Evolutionary conservation across 1,284 basidiomycete genomes (phyloP), one percentile per base, ranked within the genome.

Genomic region (Wolfiporia cocos): DNA sequence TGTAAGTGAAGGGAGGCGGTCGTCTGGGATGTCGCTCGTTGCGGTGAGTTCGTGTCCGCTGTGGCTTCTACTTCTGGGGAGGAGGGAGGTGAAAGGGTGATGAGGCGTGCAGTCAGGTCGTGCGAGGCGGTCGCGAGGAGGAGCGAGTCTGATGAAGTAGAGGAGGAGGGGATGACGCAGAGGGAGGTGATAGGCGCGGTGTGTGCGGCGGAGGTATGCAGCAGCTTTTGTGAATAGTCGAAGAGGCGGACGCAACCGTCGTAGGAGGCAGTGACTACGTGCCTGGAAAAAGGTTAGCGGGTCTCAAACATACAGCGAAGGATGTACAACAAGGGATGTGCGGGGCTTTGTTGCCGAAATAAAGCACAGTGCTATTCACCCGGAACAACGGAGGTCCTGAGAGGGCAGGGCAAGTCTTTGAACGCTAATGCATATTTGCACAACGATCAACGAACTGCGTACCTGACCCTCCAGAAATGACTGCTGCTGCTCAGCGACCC

Each of bases 91-190:
- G 59, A 68, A 28, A 88, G 49, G 43, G 68, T 70, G 15, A 76
- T 83, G 33, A 91, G 66, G 39, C 77, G 80, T 0, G 76, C 76
- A 0, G 85, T 83, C 30, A 91, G 77, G 61, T 97, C 93, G 41
- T 86, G 85, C 35, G 93, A 92, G 1, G 87, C 81, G 28, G 79
- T 92, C 1, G 85, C 90, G 26, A 94, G 64, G 30, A 86, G 45
- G 51, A 73, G 63, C 40, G 72, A 63, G 21, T 72, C 69, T 2
- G 59, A 50, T 2, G 63, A 69, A 1, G 59, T 50, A 2, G 63
- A 3, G 61, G 64, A 51, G 6, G 55, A 35, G 5, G 70, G 70
- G 12, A 92, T 64, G 54, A 85, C 69, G 36, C 74, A 77, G 29
- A 87, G 65, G 3, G 82, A 87, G 0, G 89, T 87, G 31, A 92